These are phyloP conservation scores for Leccinum uliginosum DNA, from an alignment of 768 basidiomycete species.

Conservation along the genomic window DNA sequence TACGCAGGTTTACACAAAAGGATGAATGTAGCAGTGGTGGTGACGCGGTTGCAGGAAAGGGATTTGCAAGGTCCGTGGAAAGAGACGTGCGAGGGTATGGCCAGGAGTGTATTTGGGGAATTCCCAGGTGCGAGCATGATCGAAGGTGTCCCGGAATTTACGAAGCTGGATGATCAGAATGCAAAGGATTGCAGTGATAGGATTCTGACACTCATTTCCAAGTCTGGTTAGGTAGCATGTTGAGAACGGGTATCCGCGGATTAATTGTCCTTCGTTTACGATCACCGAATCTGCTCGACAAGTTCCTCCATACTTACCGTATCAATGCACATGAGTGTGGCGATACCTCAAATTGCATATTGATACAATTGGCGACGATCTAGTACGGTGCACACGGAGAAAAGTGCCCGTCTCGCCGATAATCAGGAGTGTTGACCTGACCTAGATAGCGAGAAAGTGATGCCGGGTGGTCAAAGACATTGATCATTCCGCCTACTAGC, in stretches of 20 bases:
- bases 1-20: conserved; percentile 13
- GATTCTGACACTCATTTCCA: conserved; percentile 16
- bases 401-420: too few relatives aligned
- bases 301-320: too few relatives aligned
- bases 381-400: too few relatives aligned
- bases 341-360: too few relatives aligned
- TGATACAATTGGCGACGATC: too few relatives aligned
- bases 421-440: too few relatives aligned
- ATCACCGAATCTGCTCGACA: too few relatives aligned
- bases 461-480: too few relatives aligned
- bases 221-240: background rate
- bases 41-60: conserved; percentile 11
- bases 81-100: conserved; percentile 6
- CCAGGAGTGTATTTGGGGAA: conserved; percentile 4
- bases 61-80: conserved; percentile 14
- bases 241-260: background rate
- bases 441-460: too few relatives aligned
- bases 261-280: too few relatives aligned
- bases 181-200: conserved; percentile 18
- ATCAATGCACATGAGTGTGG: too few relatives aligned
- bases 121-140: conserved; percentile 16
- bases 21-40: conserved; percentile 17
- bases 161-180: conserved; percentile 8
- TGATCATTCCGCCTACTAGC: too few relatives aligned
- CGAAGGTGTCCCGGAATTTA: conserved; percentile 20